A percentile compares a stretch with the other conserved stretches of the same genome.
Conservation (phyloP, 2,329 filamentous ascomycete species). For the Aspergillus sp. region DNA sequence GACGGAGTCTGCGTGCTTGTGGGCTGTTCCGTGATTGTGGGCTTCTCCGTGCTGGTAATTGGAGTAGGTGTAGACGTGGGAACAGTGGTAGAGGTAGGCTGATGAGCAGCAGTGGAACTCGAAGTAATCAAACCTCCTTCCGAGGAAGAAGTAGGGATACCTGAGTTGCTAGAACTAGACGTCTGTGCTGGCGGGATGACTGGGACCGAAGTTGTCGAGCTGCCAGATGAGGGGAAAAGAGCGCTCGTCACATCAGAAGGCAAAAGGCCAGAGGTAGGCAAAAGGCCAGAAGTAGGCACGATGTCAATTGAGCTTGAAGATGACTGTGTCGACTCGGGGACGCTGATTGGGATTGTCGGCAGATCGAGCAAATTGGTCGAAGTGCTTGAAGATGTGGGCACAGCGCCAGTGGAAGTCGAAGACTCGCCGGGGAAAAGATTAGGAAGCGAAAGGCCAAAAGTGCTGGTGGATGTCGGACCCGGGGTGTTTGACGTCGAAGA, state of each 20-base stretch:
- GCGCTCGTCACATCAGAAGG: neutral
- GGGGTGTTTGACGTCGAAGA: neutral
- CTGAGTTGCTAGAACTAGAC: neutral
- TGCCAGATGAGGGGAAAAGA: slow-evolving; percentile 1
- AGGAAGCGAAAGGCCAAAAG: neutral
- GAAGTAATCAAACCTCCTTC: neutral
- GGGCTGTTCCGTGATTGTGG: slow-evolving; percentile 18
- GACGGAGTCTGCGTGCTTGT: slow-evolving; percentile 20
- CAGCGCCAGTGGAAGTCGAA: neutral
- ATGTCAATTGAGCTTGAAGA: neutral
- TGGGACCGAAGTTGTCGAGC: slow-evolving; percentile 5
- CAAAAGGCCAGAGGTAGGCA: slow-evolving; percentile 8
- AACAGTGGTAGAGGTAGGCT: slow-evolving; percentile 12
- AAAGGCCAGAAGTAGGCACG: slow-evolving; percentile 12
- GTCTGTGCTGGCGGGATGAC: slow-evolving; percentile 16
- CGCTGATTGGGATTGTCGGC: slow-evolving; percentile 28
- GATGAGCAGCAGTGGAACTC: neutral
- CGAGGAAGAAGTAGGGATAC: slow-evolving; percentile 8
- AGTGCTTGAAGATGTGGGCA: neutral
- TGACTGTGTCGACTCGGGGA: slow-evolving; percentile 20
- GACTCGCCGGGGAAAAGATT: neutral
- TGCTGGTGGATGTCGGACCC: neutral
- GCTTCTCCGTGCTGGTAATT: slow-evolving; percentile 17
- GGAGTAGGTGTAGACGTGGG: slow-evolving; percentile 14
- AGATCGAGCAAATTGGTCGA: neutral